phyloP scores from a whole-genome alignment of 2,329 filamentous ascomycete species.

The Xylariales sp. region DNA sequence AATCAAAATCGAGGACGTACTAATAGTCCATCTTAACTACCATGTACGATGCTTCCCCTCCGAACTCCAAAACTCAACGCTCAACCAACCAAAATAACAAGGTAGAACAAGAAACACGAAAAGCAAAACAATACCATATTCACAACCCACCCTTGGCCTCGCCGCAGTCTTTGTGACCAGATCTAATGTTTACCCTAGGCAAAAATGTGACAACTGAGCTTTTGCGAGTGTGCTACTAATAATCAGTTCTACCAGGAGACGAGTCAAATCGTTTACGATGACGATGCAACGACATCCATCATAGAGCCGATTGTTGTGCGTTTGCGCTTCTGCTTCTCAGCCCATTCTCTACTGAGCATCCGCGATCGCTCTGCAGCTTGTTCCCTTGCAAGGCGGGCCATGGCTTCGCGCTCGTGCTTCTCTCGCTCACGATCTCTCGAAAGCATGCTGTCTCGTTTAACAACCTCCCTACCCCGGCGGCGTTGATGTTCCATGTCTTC shows the following conservation, averaged over 20 bases:
- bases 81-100: no score
- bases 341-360: conserved; percentile 57
- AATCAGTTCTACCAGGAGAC: background rate
- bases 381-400: conserved; percentile 51
- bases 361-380: conserved; percentile 59
- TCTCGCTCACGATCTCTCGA: conserved; percentile 46
- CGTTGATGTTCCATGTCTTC: conserved; percentile 49
- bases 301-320: conserved; percentile 21
- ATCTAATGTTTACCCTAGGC: no score
- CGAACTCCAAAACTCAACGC: no score
- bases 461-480: conserved; percentile 49
- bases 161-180: no score
- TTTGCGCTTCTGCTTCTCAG: conserved; percentile 50
- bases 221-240: no score
- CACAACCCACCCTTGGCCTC: no score
- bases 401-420: conserved; percentile 48
- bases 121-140: no score
- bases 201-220: no score
- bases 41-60: no score
- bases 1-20: no score
- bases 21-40: no score
- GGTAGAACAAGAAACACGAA: no score
- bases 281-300: conserved; percentile 12
- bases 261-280: conserved; percentile 2
- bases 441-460: conserved; percentile 45